phyloP scores from a whole-genome alignment of 2,329 filamentous ascomycete genomes.

The Chaetomiaceae sp. region DNA sequence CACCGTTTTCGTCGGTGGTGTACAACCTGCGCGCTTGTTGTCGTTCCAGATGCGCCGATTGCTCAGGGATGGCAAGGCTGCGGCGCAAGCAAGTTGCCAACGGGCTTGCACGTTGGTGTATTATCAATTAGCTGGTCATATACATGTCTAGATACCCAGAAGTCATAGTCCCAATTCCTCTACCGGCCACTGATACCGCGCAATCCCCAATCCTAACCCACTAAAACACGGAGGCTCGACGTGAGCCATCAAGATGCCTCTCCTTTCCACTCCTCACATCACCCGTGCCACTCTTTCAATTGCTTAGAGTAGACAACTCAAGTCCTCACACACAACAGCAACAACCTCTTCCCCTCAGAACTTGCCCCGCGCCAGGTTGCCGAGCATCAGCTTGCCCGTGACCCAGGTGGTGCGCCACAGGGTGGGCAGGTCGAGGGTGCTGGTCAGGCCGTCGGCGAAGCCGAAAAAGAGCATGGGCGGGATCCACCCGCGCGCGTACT shows the following conservation, averaged over 20 bases:
- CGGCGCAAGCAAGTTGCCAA: too few species aligned
- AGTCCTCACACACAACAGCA: not conserved
- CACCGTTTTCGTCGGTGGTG: too few species aligned
- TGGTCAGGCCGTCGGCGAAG: slow-evolving; percentile 72
- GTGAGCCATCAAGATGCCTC: too few species aligned
- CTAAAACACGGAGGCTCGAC: too few species aligned
- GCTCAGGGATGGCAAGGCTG: too few species aligned
- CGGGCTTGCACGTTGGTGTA: not conserved
- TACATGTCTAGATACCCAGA: not conserved
- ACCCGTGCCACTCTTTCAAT: not conserved
- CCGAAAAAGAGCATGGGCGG: slow-evolving; percentile 90
- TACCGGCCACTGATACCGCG: too few species aligned
- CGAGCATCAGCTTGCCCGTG: slow-evolving; percentile 70
- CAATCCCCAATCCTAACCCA: too few species aligned
- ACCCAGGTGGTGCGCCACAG: slow-evolving; percentile 71
- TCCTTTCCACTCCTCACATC: too few species aligned
- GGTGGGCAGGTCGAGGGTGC: slow-evolving; percentile 79
- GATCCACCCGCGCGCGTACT: slow-evolving; percentile 85
- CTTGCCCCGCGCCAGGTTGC: slow-evolving; percentile 66
- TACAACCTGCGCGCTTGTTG: too few species aligned
- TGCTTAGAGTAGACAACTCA: not conserved
- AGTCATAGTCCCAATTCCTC: too few species aligned
- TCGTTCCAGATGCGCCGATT: too few species aligned
- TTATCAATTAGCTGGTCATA: slow-evolving; percentile 6
- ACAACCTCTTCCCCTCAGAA: slow-evolving; percentile 39